Evolutionary conservation across 2,329 filamentous ascomycete species (phyloP).

Genomic region (Neofusicoccum kwambonambiense): DNA sequence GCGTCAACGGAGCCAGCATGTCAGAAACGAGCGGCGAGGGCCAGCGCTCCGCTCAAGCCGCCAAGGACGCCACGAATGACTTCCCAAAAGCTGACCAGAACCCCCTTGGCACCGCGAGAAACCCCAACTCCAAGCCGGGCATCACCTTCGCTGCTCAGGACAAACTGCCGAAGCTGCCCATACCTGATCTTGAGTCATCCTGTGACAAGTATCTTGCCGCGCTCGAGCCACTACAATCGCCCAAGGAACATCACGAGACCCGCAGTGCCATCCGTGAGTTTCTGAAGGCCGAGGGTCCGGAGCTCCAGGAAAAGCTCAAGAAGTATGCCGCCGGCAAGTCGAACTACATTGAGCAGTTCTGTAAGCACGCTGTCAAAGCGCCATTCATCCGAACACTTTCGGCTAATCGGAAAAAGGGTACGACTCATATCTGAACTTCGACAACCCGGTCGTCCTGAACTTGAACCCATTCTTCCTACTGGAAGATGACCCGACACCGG

Average conservation of each 20-base stretch:
- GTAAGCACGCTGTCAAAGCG: slow-evolving; percentile 55
- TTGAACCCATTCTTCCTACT: slow-evolving; percentile 96
- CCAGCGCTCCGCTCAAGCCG: slow-evolving; percentile 47
- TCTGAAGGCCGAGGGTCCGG: slow-evolving; percentile 73
- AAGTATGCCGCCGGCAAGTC: slow-evolving; percentile 86
- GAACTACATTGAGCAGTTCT: slow-evolving; percentile 98
- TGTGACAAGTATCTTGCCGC: slow-evolving; percentile 77
- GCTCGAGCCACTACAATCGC: slow-evolving; percentile 75
- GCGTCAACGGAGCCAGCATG: slow-evolving; percentile 37
- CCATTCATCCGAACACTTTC: neutral
- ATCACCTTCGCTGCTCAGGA: slow-evolving; percentile 90
- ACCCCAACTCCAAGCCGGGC: slow-evolving; percentile 61
- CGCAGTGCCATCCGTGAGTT: slow-evolving; percentile 80
- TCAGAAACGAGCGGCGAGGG: slow-evolving; percentile 35
- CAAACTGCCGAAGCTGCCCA: slow-evolving; percentile 84
- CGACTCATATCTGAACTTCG: slow-evolving; percentile 96
- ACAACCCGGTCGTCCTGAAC: slow-evolving; percentile 96
- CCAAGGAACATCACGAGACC: slow-evolving; percentile 80
- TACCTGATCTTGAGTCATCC: slow-evolving; percentile 79
- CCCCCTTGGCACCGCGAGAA: slow-evolving; percentile 49
- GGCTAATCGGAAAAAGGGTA: slow-evolving; percentile 65
- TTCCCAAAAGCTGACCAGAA: slow-evolving; percentile 48
- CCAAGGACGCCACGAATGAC: slow-evolving; percentile 53
- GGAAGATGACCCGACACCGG: slow-evolving; percentile 95
- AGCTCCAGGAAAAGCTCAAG: slow-evolving; percentile 84